Evolutionary conservation across 176 grass and related monocot species (phyloP).

Genomic region (maize (Zea mays)): Zm-B73-REFERENCE-NAM-5.0 NC_050098.1:234785501-234786000

Average conservation of each 20-base stretch:
- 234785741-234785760: conserved; percentile 75
- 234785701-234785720: conserved; percentile 70
- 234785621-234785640: conserved; percentile 56
- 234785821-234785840: not conserved
- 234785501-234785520: conserved; percentile 69
- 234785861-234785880: conserved; percentile 74
- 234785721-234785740: conserved; percentile 77
- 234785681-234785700: conserved; percentile 48
- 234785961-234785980: conserved; percentile 82
- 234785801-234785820: too few relatives aligned
- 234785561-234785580: not conserved
- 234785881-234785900: conserved; percentile 91
- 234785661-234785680: conserved; percentile 59
- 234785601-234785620: not conserved
- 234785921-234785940: not conserved
- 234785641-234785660: conserved; percentile 60
- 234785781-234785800: not conserved
- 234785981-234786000: conserved; percentile 65
- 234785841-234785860: not conserved
- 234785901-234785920: conserved; percentile 47
- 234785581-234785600: too few relatives aligned
- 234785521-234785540: conserved; percentile 66
- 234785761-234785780: not conserved
- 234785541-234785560: conserved; percentile 37
- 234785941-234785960: conserved; percentile 32